Conservation (phyloP, 2,329 filamentous ascomycete genomes). For the Fusarium acutatum region DNA sequence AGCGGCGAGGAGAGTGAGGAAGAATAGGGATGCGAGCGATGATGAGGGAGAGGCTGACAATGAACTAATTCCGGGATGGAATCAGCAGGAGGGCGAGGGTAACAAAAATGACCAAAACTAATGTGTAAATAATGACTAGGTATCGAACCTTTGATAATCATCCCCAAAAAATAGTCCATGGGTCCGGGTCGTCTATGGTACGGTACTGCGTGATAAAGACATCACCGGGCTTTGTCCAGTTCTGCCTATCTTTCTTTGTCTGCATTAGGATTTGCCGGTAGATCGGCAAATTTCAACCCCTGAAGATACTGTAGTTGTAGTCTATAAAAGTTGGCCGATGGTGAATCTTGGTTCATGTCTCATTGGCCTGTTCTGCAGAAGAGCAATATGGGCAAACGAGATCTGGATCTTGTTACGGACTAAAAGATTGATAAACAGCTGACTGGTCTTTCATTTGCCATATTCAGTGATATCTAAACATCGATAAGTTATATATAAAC, state of each 20-base stretch:
- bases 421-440: fast-evolving
- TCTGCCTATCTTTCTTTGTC: background rate
- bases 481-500: background rate
- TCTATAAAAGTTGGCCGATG: background rate
- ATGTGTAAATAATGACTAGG: background rate
- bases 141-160: background rate
- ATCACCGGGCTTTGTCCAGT: background rate
- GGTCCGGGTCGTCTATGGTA: background rate
- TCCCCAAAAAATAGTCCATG: background rate
- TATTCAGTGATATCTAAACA: background rate
- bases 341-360: background rate
- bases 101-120: background rate
- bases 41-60: conserved; percentile 56
- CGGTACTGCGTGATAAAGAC: background rate
- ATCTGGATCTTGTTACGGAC: fast-evolving
- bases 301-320: fast-evolving
- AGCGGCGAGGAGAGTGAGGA: conserved; percentile 49
- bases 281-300: too few relatives aligned
- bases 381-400: too few relatives aligned
- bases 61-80: conserved; percentile 50
- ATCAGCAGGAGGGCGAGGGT: conserved; percentile 20
- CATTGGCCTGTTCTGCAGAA: too few relatives aligned
- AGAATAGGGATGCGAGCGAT: conserved; percentile 31
- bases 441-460: fast-evolving
- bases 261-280: background rate